Evolutionary conservation across 2,329 filamentous ascomycete species (phyloP).

Genomic region (Ustulina deusta): DNA sequence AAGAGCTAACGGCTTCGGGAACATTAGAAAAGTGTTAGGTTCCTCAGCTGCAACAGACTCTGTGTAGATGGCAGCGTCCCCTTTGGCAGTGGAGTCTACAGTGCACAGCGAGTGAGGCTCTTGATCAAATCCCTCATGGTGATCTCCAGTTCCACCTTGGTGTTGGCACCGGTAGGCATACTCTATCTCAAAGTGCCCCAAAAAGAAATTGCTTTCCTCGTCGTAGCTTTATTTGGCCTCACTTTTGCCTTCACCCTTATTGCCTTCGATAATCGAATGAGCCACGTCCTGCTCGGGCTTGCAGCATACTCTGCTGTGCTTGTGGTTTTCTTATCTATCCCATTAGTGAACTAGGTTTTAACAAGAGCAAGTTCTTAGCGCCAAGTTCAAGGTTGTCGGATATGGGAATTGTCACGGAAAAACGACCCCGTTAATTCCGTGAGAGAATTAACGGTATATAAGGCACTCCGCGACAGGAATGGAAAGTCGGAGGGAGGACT

Average conservation of each 20-base stretch:
- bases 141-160: background rate
- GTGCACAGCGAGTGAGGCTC: background rate
- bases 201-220: slow-evolving; percentile 2
- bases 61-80: background rate
- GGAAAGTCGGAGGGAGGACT: no score
- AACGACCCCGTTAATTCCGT: no score
- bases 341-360: no score
- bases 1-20: background rate
- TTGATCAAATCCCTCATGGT: slow-evolving; percentile 12
- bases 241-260: slow-evolving; percentile 14
- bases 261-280: slow-evolving; percentile 16
- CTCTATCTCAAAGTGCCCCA: background rate
- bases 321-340: slow-evolving; percentile 14
- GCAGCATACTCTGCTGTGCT: slow-evolving; percentile 25
- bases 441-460: no score
- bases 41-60: slow-evolving; percentile 9
- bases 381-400: no score
- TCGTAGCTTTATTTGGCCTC: slow-evolving; percentile 14
- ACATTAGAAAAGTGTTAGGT: slow-evolving; percentile 3
- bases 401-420: no score
- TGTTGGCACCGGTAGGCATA: slow-evolving; percentile 19
- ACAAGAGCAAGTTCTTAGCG: no score
- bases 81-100: slow-evolving; percentile 11
- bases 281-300: slow-evolving; percentile 18
- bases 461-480: no score